Evolutionary conservation across 192 early-diverging fungal genomes (phyloP).

Genomic region (Podila minutissima): DNA sequence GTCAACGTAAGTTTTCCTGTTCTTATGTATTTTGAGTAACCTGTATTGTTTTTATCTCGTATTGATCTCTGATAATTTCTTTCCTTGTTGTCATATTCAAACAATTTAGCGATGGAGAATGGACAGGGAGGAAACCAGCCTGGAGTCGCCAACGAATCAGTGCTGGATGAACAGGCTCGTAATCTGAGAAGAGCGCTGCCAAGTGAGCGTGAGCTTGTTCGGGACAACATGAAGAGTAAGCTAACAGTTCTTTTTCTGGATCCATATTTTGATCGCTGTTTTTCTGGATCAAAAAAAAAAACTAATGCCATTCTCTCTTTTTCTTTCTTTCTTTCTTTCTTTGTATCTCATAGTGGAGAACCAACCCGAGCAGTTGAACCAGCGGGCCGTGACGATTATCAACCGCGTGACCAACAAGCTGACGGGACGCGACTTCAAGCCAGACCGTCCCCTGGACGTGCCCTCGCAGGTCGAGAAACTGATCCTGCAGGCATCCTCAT

Average conservation of each 20-base stretch:
- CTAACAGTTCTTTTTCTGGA: background rate
- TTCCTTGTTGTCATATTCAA: too few relatives aligned
- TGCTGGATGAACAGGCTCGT: conserved; percentile 42
- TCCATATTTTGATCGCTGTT: background rate
- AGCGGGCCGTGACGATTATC: conserved; percentile 85
- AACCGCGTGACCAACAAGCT: conserved; percentile 94
- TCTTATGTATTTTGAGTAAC: background rate
- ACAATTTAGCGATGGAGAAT: conserved; percentile 35
- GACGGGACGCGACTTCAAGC: conserved; percentile 93
- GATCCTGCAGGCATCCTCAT: conserved; percentile 87
- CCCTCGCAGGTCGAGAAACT: conserved; percentile 88
- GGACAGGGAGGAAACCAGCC: conserved; percentile 31
- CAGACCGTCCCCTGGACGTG: conserved; percentile 79
- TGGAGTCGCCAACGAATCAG: conserved; percentile 17
- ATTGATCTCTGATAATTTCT: background rate
- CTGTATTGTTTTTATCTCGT: background rate
- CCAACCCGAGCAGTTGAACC: conserved; percentile 75
- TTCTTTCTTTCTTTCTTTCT: conserved; percentile 9
- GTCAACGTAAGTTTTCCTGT: conserved; percentile 19
- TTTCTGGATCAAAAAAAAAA: too few relatives aligned
- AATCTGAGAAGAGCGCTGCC: conserved; percentile 35
- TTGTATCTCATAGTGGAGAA: conserved; percentile 52
- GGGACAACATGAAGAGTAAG: conserved; percentile 57
- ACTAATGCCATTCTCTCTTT: background rate
- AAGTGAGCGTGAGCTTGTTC: conserved; percentile 45